Evolutionary conservation across 768 basidiomycete genomes (phyloP).

Genomic region (Leucosporidium creatinivorum): DNA sequence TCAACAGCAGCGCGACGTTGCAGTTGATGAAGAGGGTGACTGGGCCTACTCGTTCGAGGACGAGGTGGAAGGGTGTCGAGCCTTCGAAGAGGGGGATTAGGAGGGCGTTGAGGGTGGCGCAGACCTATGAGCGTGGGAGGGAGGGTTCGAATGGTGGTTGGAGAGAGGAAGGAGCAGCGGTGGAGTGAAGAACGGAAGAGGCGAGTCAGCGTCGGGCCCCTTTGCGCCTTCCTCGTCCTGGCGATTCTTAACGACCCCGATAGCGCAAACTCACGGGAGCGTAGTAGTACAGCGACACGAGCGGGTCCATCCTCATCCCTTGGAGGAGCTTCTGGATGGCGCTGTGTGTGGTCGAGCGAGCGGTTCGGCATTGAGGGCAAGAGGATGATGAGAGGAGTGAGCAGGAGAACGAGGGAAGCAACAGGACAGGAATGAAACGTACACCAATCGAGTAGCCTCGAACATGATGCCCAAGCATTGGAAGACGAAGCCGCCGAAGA

Average conservation of each 20-base stretch:
- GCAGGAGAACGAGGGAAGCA: too few species aligned
- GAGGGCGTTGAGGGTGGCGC: constrained; percentile 76
- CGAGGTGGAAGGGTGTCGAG: constrained; percentile 66
- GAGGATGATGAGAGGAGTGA: too few species aligned
- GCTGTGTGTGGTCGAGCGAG: not conserved
- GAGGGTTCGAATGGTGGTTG: too few species aligned
- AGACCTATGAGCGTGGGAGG: constrained; percentile 40
- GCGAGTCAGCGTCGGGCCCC: too few species aligned
- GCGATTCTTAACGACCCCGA: too few species aligned
- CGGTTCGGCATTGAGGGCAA: too few species aligned
- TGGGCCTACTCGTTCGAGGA: constrained; percentile 56
- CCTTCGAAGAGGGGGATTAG: constrained; percentile 91
- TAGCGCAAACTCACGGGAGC: constrained; percentile 67
- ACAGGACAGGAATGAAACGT: not conserved
- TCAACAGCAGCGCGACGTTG: constrained; percentile 67
- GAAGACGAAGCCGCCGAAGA: constrained; percentile 74
- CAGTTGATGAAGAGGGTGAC: constrained; percentile 75
- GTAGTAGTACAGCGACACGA: constrained; percentile 91
- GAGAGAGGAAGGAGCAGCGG: too few species aligned
- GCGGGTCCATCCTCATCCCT: constrained; percentile 94
- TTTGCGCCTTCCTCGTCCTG: too few species aligned
- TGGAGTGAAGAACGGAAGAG: not conserved
- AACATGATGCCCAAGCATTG: constrained; percentile 84
- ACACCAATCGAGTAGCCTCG: constrained; percentile 85
- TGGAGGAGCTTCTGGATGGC: constrained; percentile 90